Conservation (phyloP, 176 grass and related monocot species). For the Phoenix dactylifera region DNA sequence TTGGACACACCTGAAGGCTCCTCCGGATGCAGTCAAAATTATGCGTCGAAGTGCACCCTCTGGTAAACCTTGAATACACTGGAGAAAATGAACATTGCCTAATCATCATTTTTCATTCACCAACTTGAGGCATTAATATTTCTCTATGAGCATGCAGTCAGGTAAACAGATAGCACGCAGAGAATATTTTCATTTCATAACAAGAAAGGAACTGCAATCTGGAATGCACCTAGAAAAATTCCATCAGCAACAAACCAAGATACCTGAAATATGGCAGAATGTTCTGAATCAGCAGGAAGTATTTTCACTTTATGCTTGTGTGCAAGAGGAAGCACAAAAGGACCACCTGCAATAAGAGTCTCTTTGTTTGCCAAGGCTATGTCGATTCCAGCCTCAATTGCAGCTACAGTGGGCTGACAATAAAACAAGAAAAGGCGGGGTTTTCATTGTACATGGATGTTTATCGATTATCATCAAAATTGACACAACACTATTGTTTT, state of each 20-base stretch:
- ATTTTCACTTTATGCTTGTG: conserved; percentile 96
- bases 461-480: no score
- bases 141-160: no score
- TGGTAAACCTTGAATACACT: conserved; percentile 96
- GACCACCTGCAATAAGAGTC: conserved; percentile 96
- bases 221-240: no score
- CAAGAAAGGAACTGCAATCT: no score
- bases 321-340: conserved; percentile 96
- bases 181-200: neutral
- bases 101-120: neutral
- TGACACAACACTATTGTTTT: no score
- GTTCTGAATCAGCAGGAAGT: conserved; percentile 98
- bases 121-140: neutral
- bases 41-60: conserved; percentile 79
- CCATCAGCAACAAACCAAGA: neutral
- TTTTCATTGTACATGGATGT: neutral
- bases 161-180: neutral
- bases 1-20: conserved; percentile 69
- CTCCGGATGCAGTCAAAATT: conserved; percentile 96
- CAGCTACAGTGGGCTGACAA: conserved; percentile 82
- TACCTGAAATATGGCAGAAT: conserved; percentile 99
- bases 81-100: neutral
- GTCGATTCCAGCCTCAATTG: conserved; percentile 94
- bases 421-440: neutral
- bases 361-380: conserved; percentile 98